Evolutionary conservation across 371 early-diverging fungal genomes (phyloP), one percentile per base, ranked within the genome.

Genomic region (Mucor circinelloides): DNA sequence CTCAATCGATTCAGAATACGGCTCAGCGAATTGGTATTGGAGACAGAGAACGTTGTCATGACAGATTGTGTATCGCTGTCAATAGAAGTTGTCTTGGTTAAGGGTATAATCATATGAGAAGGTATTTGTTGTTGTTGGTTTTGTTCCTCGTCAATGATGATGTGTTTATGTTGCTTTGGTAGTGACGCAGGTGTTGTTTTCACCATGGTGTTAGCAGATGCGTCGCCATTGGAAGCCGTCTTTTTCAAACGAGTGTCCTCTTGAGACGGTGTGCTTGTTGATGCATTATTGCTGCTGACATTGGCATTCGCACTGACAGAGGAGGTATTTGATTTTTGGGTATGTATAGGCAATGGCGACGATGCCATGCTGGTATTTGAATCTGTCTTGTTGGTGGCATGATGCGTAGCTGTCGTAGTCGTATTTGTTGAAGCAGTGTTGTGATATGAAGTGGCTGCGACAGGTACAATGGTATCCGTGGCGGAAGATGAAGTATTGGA

Each of bases 11-110:
- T 76, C 12, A 87, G 72, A 30, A 84, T 74, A 17, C 81, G 76
- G 32, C 76, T 78, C 17, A 85, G 66, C 0, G 87, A 87, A 57
- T 85, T 85, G 17, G 81, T 77, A 55, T 84, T 85, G 58, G 81
- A 69, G 23, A 82, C 73, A 27, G 80, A 71, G 74, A 87, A 78
- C 55, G 77, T 84, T 7, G 85, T 86, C 68, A 79, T 79, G 38
- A 87, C 74, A 5, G 87, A 87, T 52, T 83, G 78, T 0, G 80
- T 71, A 64, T 87, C 87, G 21, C 86, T 86, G 30, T 82, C 85
- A 25, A 76, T 73, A 6, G 74, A 73, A 21, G 68, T 59, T 5
- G 72, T 77, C 31, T 67, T 69, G 23, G 58, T 67, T 27, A 71
- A 58, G 25, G 67, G 69, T 58, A 71, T 64, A 36, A 57, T 58